A percentile compares a stretch with the other conserved stretches of the same genome.
Evolutionary conservation across 2,329 filamentous ascomycete genomes (phyloP).

Genomic region (Neoarthrinium moseri): DNA sequence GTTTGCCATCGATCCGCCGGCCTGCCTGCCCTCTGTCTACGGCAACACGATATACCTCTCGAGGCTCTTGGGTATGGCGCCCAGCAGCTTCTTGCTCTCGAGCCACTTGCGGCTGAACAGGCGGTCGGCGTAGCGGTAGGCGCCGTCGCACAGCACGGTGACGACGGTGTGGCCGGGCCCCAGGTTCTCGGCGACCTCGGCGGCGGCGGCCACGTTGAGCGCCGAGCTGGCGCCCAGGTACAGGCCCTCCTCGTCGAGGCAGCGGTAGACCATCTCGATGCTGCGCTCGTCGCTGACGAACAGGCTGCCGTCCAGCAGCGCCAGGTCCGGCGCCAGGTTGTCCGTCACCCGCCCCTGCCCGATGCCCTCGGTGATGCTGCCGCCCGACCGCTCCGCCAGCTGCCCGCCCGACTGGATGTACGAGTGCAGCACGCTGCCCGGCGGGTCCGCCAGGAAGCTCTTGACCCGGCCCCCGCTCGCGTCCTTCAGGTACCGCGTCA

Average conservation of each 20-base stretch:
- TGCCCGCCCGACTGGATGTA: slow-evolving; percentile 86
- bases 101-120: slow-evolving; percentile 93
- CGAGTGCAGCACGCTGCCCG: slow-evolving; percentile 87
- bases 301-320: slow-evolving; percentile 79
- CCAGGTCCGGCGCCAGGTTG: slow-evolving; percentile 84
- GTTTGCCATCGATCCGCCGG: no score
- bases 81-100: slow-evolving; percentile 77
- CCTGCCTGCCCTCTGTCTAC: slow-evolving; percentile 41
- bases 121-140: slow-evolving; percentile 94
- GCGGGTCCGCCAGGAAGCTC: slow-evolving; percentile 88
- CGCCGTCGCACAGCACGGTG: slow-evolving; percentile 91
- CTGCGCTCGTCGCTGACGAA: slow-evolving; percentile 89
- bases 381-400: slow-evolving; percentile 76
- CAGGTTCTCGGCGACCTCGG: slow-evolving; percentile 88
- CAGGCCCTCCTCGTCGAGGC: slow-evolving; percentile 90
- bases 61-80: slow-evolving; percentile 78
- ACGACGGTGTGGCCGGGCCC: slow-evolving; percentile 89
- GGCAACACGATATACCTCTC: slow-evolving; percentile 94
- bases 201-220: slow-evolving; percentile 92
- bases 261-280: slow-evolving; percentile 96
- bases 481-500: slow-evolving; percentile 86
- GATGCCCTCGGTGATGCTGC: slow-evolving; percentile 96
- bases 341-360: slow-evolving; percentile 96
- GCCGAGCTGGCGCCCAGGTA: slow-evolving; percentile 94
- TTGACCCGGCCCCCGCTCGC: slow-evolving; percentile 76